Base-by-base conservation (phyloP, 768 basidiomycete genomes). In the Lentinula guzmanii region DNA sequence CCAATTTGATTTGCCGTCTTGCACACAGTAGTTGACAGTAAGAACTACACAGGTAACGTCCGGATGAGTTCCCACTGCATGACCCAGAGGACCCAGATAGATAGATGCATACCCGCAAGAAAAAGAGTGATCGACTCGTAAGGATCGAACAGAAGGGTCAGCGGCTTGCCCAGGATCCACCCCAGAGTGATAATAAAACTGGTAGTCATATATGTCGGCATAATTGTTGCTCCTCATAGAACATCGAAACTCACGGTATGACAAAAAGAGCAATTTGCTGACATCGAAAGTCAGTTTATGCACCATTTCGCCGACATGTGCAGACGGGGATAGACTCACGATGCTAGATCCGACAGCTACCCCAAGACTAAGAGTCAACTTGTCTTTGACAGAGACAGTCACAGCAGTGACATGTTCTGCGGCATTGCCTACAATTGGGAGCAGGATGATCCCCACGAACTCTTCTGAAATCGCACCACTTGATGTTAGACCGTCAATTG, bases 331-430 rank as follows among this genome's bases (percentile, higher is more conserved):
- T 45, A 6, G 16, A 79, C 87, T 70, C 68, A 91, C 89, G 39
- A 91, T 87, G 64, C 87, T 88, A 1, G 89, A 89, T 51, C 93
- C 91, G 16, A 93, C 90, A n/a, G 95, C 92, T 21, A 96, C 91
- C 28, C 90, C 87, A 60, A 97, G 77, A 68, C 90, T 91, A 5
- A 97, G 81, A 50, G 91, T 91, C 21, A 97, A 76, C 71, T 95
- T 93, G 72, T 89, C 85, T 73, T 95, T 95, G 62, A 93, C 89
- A 0, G 94, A 91, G 6, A 95, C 94, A 1, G 89, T 89, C 31
- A 97, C 92, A 13, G 95, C 94, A 2, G 93, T 97, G 42, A 87
- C 88, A 69, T 95, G 94, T 69, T 97, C 95, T 76, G 69, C 93
- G 5, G 92, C 90, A 69, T 93, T 94, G 18, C 92, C 92, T 13